Evolutionary conservation across 768 basidiomycete species (phyloP).

Genomic region (Floccularia luteovirens): DNA sequence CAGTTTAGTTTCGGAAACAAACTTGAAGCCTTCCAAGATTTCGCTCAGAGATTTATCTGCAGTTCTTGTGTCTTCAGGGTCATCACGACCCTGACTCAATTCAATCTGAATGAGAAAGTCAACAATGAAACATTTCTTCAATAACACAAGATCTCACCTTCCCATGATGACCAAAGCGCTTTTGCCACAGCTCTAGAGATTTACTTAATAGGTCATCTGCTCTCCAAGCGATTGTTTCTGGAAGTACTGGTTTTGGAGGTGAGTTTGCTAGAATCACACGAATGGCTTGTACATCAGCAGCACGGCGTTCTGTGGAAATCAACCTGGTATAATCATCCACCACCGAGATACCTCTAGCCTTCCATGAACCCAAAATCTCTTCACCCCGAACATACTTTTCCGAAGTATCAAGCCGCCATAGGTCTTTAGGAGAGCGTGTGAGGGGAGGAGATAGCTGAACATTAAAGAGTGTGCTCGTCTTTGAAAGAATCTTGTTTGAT

Average conservation of each 20-base stretch:
- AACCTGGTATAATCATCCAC: constrained; percentile 81
- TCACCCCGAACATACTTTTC: constrained; percentile 95
- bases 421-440: constrained; percentile 79
- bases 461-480: constrained; percentile 79
- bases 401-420: constrained; percentile 93
- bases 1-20: constrained; percentile 66
- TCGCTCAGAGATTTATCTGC: constrained; percentile 23
- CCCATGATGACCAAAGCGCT: constrained; percentile 66
- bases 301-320: constrained; percentile 61
- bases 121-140: constrained; percentile 10
- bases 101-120: constrained; percentile 50
- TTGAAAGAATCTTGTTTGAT: constrained; percentile 67
- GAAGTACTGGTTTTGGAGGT: constrained; percentile 37
- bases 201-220: constrained; percentile 57
- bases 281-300: constrained; percentile 88
- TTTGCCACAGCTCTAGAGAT: constrained; percentile 77
- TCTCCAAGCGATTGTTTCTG: constrained; percentile 57
- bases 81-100: constrained; percentile 62
- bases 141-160: constrained; percentile 43
- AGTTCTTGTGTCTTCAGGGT: constrained; percentile 38
- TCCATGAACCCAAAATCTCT: constrained; percentile 77
- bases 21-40: constrained; percentile 49
- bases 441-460: constrained; percentile 77
- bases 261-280: constrained; percentile 64
- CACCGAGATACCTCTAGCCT: constrained; percentile 79